phyloP scores from a whole-genome alignment of 192 early-diverging fungal genomes.

The Coemansia furcata region DNA sequence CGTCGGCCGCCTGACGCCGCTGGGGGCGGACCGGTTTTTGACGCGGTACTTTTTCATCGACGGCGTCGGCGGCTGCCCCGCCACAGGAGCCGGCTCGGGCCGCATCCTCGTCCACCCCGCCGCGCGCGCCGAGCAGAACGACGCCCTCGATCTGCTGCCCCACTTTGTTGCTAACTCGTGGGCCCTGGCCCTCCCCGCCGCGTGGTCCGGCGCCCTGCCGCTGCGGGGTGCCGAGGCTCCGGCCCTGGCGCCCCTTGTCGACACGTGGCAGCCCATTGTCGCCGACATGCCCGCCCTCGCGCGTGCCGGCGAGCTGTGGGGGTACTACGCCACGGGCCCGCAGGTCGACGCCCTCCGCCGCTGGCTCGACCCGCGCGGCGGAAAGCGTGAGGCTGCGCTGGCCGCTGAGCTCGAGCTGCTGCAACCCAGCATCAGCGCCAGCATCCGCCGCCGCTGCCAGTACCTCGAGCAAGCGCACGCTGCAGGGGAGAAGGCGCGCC shows the following conservation, averaged over 20 bases:
- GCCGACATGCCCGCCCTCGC: constrained; percentile 8
- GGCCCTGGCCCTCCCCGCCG: constrained; percentile 47
- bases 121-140: constrained; percentile 38
- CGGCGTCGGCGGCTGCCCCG: constrained; percentile 59
- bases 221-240: neutral
- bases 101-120: constrained; percentile 62
- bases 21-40: constrained; percentile 83
- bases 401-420: constrained; percentile 58
- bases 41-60: constrained; percentile 94
- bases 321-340: constrained; percentile 50
- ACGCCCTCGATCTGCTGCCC: constrained; percentile 15
- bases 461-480: constrained; percentile 31
- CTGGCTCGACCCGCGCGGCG: constrained; percentile 75
- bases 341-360: constrained; percentile 66
- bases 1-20: constrained; percentile 64
- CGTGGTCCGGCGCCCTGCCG: constrained; percentile 37
- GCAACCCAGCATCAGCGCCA: constrained; percentile 42
- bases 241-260: neutral
- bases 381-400: constrained; percentile 69
- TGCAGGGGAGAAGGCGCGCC: constrained; percentile 22
- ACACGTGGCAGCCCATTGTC: neutral
- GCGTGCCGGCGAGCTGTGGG: constrained; percentile 42
- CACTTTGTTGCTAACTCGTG: constrained; percentile 19
- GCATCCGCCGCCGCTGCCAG: constrained; percentile 59
- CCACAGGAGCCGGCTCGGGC: constrained; percentile 54